Evolutionary conservation across 1,139 yeast genomes (phyloP).

Genomic region (Chernovozyma sophiae-reginae): DNA sequence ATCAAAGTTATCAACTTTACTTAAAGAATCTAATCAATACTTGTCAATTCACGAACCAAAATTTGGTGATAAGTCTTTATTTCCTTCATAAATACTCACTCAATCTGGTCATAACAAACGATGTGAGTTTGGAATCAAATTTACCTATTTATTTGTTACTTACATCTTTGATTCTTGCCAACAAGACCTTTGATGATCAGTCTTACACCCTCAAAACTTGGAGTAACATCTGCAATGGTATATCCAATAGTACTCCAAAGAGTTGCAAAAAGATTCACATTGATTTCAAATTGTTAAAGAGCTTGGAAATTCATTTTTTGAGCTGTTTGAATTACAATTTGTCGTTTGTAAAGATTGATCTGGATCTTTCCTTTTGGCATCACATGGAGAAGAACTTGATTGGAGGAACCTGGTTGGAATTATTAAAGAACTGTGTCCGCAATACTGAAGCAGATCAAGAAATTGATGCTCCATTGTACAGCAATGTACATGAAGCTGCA

Average conservation of each 20-base stretch:
- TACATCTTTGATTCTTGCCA: slow-evolving; percentile 40
- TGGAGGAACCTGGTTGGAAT: background rate
- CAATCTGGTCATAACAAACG: slow-evolving; percentile 15
- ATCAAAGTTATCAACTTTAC: slow-evolving; percentile 15
- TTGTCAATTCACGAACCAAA: slow-evolving; percentile 28
- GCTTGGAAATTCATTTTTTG: slow-evolving; percentile 29
- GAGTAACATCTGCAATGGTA: slow-evolving; percentile 20
- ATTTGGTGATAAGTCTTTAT: slow-evolving; percentile 29
- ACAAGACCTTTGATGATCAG: slow-evolving; percentile 49
- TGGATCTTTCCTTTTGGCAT: slow-evolving; percentile 25
- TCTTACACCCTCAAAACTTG: slow-evolving; percentile 52
- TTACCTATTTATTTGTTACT: slow-evolving; percentile 25
- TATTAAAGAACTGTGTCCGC: background rate
- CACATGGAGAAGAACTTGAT: background rate
- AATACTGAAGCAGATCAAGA: background rate
- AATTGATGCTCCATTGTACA: too few species aligned
- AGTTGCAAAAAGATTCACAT: slow-evolving; percentile 6
- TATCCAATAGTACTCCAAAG: background rate
- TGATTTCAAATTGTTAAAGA: slow-evolving; percentile 21
- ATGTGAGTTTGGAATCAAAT: slow-evolving; percentile 13
- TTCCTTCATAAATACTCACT: slow-evolving; percentile 24
- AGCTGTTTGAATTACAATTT: slow-evolving; percentile 27
- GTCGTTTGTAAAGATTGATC: slow-evolving; percentile 20
- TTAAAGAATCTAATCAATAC: slow-evolving; percentile 18
- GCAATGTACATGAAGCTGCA: too few species aligned